These are phyloP conservation scores for Penicillium longicatenatum DNA, from an alignment of 495 filamentous ascomycete genomes.

Conservation along the genomic window DNA sequence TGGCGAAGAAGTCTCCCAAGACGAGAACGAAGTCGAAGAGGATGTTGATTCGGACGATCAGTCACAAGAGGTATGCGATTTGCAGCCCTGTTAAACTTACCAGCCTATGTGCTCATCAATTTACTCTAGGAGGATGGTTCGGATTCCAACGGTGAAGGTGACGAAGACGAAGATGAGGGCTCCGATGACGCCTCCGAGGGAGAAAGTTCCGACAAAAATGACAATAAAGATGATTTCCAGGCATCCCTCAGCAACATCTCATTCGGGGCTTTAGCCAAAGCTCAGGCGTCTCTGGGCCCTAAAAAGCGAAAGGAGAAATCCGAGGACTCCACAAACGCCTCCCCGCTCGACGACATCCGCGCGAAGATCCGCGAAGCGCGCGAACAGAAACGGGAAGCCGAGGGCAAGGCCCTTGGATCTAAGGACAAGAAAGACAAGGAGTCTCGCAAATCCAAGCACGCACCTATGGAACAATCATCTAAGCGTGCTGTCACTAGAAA, in stretches of 20 bases:
- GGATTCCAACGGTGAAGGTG: neutral
- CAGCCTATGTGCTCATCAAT: neutral
- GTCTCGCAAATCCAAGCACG: slow-evolving; percentile 79
- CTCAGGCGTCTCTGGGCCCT: slow-evolving; percentile 65
- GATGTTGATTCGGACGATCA: slow-evolving; percentile 35
- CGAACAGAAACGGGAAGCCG: slow-evolving; percentile 39
- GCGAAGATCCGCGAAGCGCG: slow-evolving; percentile 46
- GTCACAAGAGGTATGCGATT: slow-evolving; percentile 31
- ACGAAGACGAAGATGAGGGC: slow-evolving; percentile 5
- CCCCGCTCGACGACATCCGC: slow-evolving; percentile 42
- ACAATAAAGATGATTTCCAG: slow-evolving; percentile 44
- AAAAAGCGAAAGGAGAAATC: slow-evolving; percentile 43
- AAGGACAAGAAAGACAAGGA: slow-evolving; percentile 41
- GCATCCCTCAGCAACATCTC: slow-evolving; percentile 59
- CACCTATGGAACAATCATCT: slow-evolving; percentile 76
- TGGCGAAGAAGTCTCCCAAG: slow-evolving; percentile 25
- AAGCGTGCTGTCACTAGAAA: slow-evolving; percentile 80
- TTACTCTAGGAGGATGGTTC: neutral
- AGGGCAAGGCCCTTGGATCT: slow-evolving; percentile 36
- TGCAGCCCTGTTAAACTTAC: neutral
- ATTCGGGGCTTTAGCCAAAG: slow-evolving; percentile 86
- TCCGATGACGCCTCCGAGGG: neutral
- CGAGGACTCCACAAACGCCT: slow-evolving; percentile 15
- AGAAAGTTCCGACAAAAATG: slow-evolving; percentile 24
- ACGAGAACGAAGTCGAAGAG: slow-evolving; percentile 24